These are phyloP conservation scores for Salix purpurea DNA, from an alignment of 345 rosid species.

Conservation along the genomic window DNA sequence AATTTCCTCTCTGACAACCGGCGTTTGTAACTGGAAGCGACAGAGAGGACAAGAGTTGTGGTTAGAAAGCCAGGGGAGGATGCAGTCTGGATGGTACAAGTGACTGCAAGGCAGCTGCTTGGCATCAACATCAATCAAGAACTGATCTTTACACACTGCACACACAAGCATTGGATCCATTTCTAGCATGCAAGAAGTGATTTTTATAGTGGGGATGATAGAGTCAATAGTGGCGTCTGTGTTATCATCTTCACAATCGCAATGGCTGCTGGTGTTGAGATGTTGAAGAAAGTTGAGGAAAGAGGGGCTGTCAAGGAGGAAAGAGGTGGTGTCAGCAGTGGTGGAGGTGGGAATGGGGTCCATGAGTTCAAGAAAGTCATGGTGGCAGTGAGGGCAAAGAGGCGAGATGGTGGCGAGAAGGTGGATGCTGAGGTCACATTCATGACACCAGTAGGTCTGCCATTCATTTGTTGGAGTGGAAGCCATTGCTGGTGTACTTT, in stretches of 20 bases:
- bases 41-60: slow-evolving; percentile 61
- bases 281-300: slow-evolving; percentile 39
- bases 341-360: slow-evolving; percentile 20
- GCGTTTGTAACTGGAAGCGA: slow-evolving; percentile 38
- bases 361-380: slow-evolving; percentile 28
- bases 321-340: neutral
- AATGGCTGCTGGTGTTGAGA: slow-evolving; percentile 14
- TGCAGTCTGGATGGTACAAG: slow-evolving; percentile 52
- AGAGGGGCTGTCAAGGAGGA: slow-evolving; percentile 43
- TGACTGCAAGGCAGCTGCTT: slow-evolving; percentile 50
- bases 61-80: slow-evolving; percentile 49
- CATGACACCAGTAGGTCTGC: slow-evolving; percentile 57
- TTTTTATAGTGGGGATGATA: slow-evolving; percentile 25
- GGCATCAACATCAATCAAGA: slow-evolving; percentile 35
- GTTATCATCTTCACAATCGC: slow-evolving; percentile 16
- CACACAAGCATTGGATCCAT: slow-evolving; percentile 30
- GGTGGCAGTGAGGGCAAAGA: slow-evolving; percentile 43
- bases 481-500: slow-evolving; percentile 3
- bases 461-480: slow-evolving; percentile 17
- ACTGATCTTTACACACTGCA: slow-evolving; percentile 53
- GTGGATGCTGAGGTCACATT: slow-evolving; percentile 53
- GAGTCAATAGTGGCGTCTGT: slow-evolving; percentile 11
- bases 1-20: neutral
- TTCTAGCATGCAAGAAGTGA: slow-evolving; percentile 32
- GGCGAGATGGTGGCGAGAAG: slow-evolving; percentile 29